A percentile compares a stretch with the other conserved stretches of the same genome.
phyloP scores from a whole-genome alignment of 208 protist species.

The Endotrypanum monterogeii region DNA sequence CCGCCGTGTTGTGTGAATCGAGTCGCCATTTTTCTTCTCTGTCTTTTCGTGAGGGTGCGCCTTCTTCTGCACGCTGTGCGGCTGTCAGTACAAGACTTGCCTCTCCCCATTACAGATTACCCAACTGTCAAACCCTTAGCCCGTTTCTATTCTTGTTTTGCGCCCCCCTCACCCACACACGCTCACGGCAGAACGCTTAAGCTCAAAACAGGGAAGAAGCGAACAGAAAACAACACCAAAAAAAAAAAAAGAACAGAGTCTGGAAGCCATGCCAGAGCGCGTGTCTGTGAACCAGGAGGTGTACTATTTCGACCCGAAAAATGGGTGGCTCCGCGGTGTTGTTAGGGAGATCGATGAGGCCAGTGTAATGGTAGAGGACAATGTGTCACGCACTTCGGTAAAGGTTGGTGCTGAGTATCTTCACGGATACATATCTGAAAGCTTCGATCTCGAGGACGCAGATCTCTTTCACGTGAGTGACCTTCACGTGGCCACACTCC shows the following conservation, averaged over 20 bases:
- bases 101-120: too few species aligned
- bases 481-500: constrained; percentile 88
- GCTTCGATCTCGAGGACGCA: constrained; percentile 67
- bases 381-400: constrained; percentile 25
- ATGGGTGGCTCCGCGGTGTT: constrained; percentile 73
- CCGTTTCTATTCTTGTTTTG: too few species aligned
- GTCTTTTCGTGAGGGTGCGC: too few species aligned
- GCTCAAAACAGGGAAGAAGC: constrained; percentile 2
- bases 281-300: constrained; percentile 76
- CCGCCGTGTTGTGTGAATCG: too few species aligned
- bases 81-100: too few species aligned
- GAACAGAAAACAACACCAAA: neutral
- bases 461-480: constrained; percentile 89
- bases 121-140: too few species aligned
- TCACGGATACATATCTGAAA: constrained; percentile 79
- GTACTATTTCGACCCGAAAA: constrained; percentile 74
- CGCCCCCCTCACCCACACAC: neutral
- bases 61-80: too few species aligned
- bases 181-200: neutral
- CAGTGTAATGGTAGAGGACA: constrained; percentile 60
- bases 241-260: neutral
- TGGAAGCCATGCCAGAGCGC: constrained; percentile 69
- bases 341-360: constrained; percentile 43
- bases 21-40: too few species aligned
- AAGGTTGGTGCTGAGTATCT: constrained; percentile 42